Percentiles rank a stretch among this genome's conserved stretches.
Evolutionary conservation across 257 asterid species (phyloP).

Genomic region (Echium plantagineum): DNA sequence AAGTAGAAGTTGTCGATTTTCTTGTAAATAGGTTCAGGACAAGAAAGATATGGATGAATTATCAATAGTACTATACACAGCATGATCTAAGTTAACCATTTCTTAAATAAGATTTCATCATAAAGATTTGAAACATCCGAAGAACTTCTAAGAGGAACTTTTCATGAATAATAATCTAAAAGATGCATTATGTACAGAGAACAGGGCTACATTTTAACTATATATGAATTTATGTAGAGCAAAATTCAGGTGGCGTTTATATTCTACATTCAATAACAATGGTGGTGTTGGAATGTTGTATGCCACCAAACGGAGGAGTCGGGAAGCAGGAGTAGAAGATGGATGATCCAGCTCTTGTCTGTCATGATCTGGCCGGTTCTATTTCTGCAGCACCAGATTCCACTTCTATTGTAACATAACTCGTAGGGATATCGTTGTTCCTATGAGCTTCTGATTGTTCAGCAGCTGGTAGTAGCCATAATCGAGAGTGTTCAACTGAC

Average conservation of each 20-base stretch:
- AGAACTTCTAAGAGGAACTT: no score
- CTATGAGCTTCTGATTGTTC: constrained; percentile 20
- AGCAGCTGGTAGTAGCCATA: constrained; percentile 34
- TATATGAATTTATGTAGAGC: background rate
- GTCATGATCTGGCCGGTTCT: constrained; percentile 30
- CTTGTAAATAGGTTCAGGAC: no score
- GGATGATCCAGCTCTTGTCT: background rate
- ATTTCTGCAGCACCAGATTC: constrained; percentile 29
- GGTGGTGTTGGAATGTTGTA: background rate
- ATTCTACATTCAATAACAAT: background rate
- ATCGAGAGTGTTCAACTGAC: constrained; percentile 36
- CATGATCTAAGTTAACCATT: no score
- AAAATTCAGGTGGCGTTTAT: background rate
- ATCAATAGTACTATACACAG: no score
- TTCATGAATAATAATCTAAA: no score
- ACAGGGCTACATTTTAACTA: background rate
- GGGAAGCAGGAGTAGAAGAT: background rate
- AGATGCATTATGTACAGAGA: constrained; percentile 1
- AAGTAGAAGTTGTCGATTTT: no score
- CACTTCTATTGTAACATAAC: constrained; percentile 26
- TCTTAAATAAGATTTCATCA: no score
- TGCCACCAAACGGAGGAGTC: background rate
- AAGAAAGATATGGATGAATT: no score
- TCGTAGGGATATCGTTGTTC: constrained; percentile 15
- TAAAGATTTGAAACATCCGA: no score